Conservation (phyloP, 1,284 basidiomycete species). For the Calocybe gambosa region DNA sequence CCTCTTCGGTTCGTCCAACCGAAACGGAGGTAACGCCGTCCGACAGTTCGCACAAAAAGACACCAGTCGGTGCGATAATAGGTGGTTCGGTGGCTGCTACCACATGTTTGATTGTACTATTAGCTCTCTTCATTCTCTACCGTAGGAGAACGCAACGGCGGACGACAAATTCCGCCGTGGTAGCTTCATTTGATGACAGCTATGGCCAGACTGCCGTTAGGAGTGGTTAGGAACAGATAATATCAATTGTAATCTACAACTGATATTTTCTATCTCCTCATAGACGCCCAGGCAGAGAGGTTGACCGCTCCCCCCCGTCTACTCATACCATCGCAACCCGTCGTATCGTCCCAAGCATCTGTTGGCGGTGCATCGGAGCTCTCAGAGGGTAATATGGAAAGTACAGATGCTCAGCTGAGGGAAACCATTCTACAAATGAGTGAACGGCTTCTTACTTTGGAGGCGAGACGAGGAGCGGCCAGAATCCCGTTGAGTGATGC, state of each 20-base stretch:
- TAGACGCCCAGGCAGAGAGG: too few relatives aligned
- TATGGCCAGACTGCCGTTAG: background rate
- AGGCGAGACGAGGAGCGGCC: background rate
- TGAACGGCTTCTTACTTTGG: background rate
- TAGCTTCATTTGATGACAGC: background rate
- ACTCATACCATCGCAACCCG: too few relatives aligned
- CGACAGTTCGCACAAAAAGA: too few relatives aligned
- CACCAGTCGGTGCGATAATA: background rate
- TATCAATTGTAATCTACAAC: too few relatives aligned
- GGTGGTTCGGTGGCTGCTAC: background rate
- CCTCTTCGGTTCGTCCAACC: too few relatives aligned
- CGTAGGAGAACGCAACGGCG: background rate
- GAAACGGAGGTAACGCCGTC: too few relatives aligned
- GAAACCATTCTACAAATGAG: background rate
- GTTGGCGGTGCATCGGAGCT: background rate
- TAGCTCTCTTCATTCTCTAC: background rate
- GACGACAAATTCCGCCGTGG: background rate
- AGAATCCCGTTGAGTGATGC: background rate
- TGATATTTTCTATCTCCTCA: too few relatives aligned
- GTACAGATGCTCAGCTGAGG: background rate
- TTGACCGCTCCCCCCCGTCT: too few relatives aligned
- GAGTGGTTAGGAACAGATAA: background rate
- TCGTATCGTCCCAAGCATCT: too few relatives aligned
- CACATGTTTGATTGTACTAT: background rate
- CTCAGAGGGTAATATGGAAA: background rate